Evolutionary conservation across 192 early-diverging fungal genomes (phyloP).

Genomic region (Podila epicladia): DNA sequence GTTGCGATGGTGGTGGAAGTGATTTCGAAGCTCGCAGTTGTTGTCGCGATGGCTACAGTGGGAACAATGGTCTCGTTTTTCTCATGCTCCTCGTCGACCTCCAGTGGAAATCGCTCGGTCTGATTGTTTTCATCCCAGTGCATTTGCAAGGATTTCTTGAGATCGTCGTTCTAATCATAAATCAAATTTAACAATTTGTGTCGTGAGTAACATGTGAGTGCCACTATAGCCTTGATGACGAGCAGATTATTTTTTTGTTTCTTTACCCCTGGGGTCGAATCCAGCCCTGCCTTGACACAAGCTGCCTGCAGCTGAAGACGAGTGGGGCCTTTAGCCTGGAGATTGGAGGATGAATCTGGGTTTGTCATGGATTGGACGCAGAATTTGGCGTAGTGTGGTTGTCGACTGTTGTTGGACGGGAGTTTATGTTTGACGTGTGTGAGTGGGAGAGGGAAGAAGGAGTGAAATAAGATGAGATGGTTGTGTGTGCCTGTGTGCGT

Average conservation of each 20-base stretch:
- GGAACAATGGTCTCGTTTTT: not conserved
- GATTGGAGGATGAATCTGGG: not conserved
- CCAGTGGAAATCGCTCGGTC: not conserved
- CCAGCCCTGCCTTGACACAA: slow-evolving; percentile 37
- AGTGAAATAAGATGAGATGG: too few relatives aligned
- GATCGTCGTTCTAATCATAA: slow-evolving; percentile 15
- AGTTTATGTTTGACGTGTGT: too few relatives aligned
- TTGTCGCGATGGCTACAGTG: not conserved
- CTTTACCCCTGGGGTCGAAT: slow-evolving; percentile 30
- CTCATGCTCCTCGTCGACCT: not conserved
- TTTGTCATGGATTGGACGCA: not conserved
- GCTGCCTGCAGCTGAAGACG: slow-evolving; percentile 43
- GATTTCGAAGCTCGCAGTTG: not conserved
- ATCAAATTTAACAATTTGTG: not conserved
- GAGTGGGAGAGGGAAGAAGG: too few relatives aligned
- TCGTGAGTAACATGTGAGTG: not conserved
- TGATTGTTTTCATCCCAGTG: slow-evolving; percentile 10
- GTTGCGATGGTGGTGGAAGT: not conserved
- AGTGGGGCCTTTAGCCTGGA: slow-evolving; percentile 6
- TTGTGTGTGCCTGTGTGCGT: too few relatives aligned
- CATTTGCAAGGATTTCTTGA: slow-evolving; percentile 8
- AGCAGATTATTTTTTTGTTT: not conserved
- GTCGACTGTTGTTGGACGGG: too few relatives aligned
- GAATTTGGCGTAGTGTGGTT: not conserved
- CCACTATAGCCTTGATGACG: too few relatives aligned